These are phyloP conservation scores for Veloporphyrellus conicus DNA, from an alignment of 1,284 basidiomycete genomes.

Conservation along the genomic window DNA sequence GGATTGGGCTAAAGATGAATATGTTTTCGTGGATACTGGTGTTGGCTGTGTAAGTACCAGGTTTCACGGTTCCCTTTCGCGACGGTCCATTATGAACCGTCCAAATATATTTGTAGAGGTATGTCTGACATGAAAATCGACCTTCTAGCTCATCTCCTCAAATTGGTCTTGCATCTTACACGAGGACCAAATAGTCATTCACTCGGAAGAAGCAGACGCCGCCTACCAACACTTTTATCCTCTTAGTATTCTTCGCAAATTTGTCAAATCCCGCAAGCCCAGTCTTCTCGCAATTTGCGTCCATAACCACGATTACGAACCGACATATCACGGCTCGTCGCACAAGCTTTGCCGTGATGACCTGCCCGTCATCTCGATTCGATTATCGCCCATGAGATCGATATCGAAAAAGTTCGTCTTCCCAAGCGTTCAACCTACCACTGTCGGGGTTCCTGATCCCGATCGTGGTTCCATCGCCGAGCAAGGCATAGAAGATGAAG, in stretches of 20 bases:
- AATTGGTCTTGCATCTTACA: conserved; percentile 73
- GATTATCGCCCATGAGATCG: conserved; percentile 27
- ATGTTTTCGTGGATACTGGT: conserved; percentile 67
- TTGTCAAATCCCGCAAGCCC: conserved; percentile 22
- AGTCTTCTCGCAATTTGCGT: conserved; percentile 17
- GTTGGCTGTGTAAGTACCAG: conserved; percentile 60
- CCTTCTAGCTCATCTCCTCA: conserved; percentile 49
- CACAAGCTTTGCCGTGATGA: conserved; percentile 17
- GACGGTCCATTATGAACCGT: conserved; percentile 6
- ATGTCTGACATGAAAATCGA: conserved; percentile 7
- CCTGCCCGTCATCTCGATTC: conserved; percentile 27
- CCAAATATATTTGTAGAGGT: background rate
- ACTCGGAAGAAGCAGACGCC: conserved; percentile 50
- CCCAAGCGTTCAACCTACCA: conserved; percentile 11
- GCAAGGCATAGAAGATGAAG: background rate
- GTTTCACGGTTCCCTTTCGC: conserved; percentile 2
- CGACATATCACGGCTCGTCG: conserved; percentile 3
- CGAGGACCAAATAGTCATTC: conserved; percentile 60
- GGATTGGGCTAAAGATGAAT: conserved; percentile 61
- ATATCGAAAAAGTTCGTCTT: conserved; percentile 36
- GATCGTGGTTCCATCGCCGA: background rate
- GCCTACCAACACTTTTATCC: conserved; percentile 35
- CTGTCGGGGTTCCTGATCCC: background rate
- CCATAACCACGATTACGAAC: conserved; percentile 7
- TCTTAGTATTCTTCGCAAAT: conserved; percentile 25